Percentiles rank a stretch among this genome's conserved stretches.
Conservation (phyloP, 1,139 yeast species). For the Geotrichum reessii region DNA sequence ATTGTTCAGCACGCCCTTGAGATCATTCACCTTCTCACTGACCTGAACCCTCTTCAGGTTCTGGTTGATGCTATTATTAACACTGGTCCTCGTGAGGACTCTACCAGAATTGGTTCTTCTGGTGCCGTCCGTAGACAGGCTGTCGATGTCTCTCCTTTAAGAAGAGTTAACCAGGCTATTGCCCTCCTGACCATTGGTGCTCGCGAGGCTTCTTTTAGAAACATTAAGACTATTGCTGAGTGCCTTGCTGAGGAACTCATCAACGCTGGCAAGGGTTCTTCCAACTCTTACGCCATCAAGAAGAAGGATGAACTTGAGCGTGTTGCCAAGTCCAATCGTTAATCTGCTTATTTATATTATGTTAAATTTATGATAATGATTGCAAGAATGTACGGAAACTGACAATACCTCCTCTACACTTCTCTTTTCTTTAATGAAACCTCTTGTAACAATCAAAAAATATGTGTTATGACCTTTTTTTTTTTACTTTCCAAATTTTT, state of each 20-base stretch:
- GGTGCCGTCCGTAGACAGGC: conserved; percentile 99
- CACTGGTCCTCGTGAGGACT: conserved; percentile 99
- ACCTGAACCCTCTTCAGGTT: conserved; percentile 99
- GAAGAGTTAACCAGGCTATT: conserved; percentile 99
- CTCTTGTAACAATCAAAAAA: background rate
- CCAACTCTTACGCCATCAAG: conserved; percentile 99
- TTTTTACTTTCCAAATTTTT: background rate
- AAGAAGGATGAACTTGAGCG: conserved; percentile 99
- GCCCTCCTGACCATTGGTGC: conserved; percentile 98
- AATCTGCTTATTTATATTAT: conserved; percentile 35
- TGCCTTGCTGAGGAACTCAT: conserved; percentile 99
- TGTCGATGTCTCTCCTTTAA: conserved; percentile 99
- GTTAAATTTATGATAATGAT: conserved; percentile 16
- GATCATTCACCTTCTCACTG: conserved; percentile 95
- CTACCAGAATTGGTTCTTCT: conserved; percentile 99
- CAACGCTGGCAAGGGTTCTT: conserved; percentile 99
- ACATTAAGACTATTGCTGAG: conserved; percentile 99
- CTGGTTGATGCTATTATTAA: conserved; percentile 98
- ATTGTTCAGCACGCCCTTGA: conserved; percentile 98
- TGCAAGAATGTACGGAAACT: conserved; percentile 13
- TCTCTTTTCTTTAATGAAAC: background rate
- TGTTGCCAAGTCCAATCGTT: conserved; percentile 99
- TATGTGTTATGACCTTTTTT: background rate
- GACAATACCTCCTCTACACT: background rate
- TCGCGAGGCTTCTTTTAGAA: conserved; percentile 99